A percentile compares a stretch with the other conserved stretches of the same genome.
Conservation (phyloP, 495 filamentous ascomycete genomes). For the Penicillium parvum region DNA sequence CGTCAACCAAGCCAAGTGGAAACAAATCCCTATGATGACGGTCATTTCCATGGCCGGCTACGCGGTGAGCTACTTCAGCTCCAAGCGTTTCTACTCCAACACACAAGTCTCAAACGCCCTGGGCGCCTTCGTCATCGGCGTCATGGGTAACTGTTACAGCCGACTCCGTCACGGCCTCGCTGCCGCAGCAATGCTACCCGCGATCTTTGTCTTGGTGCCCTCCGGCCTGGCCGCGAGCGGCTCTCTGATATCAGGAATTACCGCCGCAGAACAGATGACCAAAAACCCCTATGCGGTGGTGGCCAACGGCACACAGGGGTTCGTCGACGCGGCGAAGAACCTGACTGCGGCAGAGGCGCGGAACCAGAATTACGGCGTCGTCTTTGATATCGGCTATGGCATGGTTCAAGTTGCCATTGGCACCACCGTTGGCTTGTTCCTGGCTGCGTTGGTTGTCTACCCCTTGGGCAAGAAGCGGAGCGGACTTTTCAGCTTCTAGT, state of each 20-base stretch:
- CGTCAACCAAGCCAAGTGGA: slow-evolving; percentile 88
- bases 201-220: slow-evolving; percentile 93
- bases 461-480: slow-evolving; percentile 87
- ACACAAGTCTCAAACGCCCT: slow-evolving; percentile 76
- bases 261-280: slow-evolving; percentile 75
- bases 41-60: slow-evolving; percentile 82
- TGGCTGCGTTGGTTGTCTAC: slow-evolving; percentile 84
- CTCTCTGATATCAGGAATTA: slow-evolving; percentile 76
- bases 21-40: slow-evolving; percentile 83
- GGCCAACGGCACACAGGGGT: slow-evolving; percentile 47
- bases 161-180: slow-evolving; percentile 79
- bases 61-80: slow-evolving; percentile 76
- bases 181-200: slow-evolving; percentile 83
- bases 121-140: slow-evolving; percentile 80
- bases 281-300: slow-evolving; percentile 43
- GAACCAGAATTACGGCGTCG: slow-evolving; percentile 46
- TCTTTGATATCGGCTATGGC: slow-evolving; percentile 78
- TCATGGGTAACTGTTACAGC: slow-evolving; percentile 84
- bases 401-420: slow-evolving; percentile 93
- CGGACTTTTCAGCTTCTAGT: slow-evolving; percentile 81
- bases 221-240: slow-evolving; percentile 83
- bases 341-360: slow-evolving; percentile 20
- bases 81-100: slow-evolving; percentile 66
- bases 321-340: slow-evolving; percentile 42
- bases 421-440: slow-evolving; percentile 85